Base-by-base conservation (phyloP, 2,329 filamentous ascomycete genomes). In the Acrocalymma vagum region DNA sequence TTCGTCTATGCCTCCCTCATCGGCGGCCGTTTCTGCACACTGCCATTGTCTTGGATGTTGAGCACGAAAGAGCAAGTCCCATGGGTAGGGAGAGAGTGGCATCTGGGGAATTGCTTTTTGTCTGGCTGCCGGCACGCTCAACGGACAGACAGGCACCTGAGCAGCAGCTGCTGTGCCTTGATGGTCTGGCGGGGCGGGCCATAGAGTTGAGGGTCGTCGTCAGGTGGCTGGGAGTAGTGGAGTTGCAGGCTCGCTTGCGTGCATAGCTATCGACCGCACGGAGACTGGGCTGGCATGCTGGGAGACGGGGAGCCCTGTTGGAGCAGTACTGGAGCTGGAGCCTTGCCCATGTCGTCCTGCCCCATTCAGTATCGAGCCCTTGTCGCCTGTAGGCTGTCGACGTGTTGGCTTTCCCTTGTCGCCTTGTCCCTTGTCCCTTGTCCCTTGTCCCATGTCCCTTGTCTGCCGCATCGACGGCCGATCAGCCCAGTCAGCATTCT, bases 401-500 rank as follows among this genome's bases (percentile, higher is more conserved):
- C 8, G 27, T 8, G 9, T 15, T 9, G 27, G 9, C 9, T 15
- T 38, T 28, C 32, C 26, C 25, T 29, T 38, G 27, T 28, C 28
- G 26, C 43, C 43, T 34, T 46, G 43, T 46, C 43, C 37, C 16
- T 42, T 15, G 9, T 26, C 7, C 9, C 32, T 18, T 23, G 6
- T 20, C 5, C 20, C 27, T 18, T 20, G 14, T 15, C n/a, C 16
- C 17, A 15, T 28, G 27, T 28, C 34, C 43, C 46, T 28, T 27
- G 44, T 45, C 48, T 56, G 58, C 58, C 56, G 61, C 57, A 60
- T 36, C 48, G 54, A 43, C 43, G 47, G 53, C 38, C 45, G 42
- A 62, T 59, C 62, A 64, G 61, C 58, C 62, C 63, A 67, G 61
- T 65, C 61, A 65, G 62, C 64, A 52, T 43, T 45, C 44, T 47